Base-by-base conservation (phyloP, 2,329 filamentous ascomycete species). In the Lasiodiplodia citricola region DNA sequence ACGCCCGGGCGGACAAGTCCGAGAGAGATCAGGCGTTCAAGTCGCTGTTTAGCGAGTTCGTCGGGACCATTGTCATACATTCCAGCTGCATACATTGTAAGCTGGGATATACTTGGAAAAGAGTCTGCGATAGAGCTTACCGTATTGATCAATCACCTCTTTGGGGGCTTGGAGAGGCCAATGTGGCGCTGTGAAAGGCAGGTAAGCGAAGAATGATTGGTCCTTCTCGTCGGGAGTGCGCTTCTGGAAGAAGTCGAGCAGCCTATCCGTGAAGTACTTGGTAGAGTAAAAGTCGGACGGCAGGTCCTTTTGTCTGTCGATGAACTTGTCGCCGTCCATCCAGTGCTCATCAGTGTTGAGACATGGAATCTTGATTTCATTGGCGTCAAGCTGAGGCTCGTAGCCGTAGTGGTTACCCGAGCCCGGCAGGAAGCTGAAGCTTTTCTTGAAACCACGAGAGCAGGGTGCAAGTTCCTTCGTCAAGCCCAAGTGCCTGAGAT, bases 401-500 rank as follows among this genome's bases (percentile, higher is more conserved):
- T 74, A 79, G 21, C 73, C 76, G 67, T 76, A 81, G 60, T 81
- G 80, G 68, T 81, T 81, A 25, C 70, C 72, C 47, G 68, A 31
- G 3, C 11, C 63, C 6, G 55, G 69, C 25, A 70, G 65, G 68
- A 66, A 71, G 57, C 31, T 35, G 31, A 35, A 35, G 31, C 31
- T 35, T 35, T 35, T 35, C 31, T 35, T 35, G 31, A 35, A 35
- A 1, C 31, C 31, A 35, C 31, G 31, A 10, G 31, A 35, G 31
- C 31, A 35, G 8, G 31, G 31, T 35, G 31, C 31, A 10, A 35
- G 31, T 10, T 35, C 31, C 7, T 35, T 35, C 8, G 31, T 35
- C 31, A 35, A 35, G 31, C 31, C 31, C 31, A 35, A 35, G 31
- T 35, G 31, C 31, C 31, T 35, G 31, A 1, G 10, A 10, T 35